Conservation (phyloP, 768 basidiomycete species). For the Collybia sordida region DNA sequence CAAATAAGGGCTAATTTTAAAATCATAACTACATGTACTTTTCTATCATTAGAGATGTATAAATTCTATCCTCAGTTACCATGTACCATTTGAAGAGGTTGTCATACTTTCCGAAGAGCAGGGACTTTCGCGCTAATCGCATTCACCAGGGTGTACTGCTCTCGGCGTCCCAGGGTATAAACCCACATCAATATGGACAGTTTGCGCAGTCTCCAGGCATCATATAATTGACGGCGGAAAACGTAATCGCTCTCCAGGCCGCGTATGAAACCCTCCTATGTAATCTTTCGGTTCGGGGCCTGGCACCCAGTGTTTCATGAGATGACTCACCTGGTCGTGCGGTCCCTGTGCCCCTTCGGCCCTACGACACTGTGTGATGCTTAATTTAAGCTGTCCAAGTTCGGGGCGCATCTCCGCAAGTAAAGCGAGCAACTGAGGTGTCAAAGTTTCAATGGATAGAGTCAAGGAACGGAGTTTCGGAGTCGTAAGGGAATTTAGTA, state of each 20-base stretch:
- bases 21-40: too few species aligned
- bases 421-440: slow-evolving; percentile 21
- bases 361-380: slow-evolving; percentile 14
- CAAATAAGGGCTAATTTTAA: too few species aligned
- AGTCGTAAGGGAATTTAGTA: slow-evolving; percentile 18
- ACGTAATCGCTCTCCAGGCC: too few species aligned
- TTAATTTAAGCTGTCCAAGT: slow-evolving; percentile 17
- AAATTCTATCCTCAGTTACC: too few species aligned
- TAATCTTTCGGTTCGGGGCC: not conserved
- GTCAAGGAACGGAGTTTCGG: slow-evolving; percentile 18
- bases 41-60: too few species aligned
- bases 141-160: slow-evolving; percentile 20
- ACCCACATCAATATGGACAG: slow-evolving; percentile 24
- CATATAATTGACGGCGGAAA: slow-evolving; percentile 4
- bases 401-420: slow-evolving; percentile 19
- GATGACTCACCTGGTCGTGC: slow-evolving; percentile 8
- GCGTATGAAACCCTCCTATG: slow-evolving; percentile 5
- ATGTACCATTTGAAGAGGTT: too few species aligned
- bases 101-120: not conserved
- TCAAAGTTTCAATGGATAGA: slow-evolving; percentile 15
- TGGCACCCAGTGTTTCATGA: not conserved
- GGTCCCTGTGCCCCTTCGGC: slow-evolving; percentile 12
- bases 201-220: slow-evolving; percentile 20
- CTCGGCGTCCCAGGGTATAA: slow-evolving; percentile 18
- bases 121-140: slow-evolving; percentile 15